Percentiles rank a stretch among this genome's conserved stretches.
Conservation (phyloP, 441 rosid genomes). For the Jatropha multifida region DNA sequence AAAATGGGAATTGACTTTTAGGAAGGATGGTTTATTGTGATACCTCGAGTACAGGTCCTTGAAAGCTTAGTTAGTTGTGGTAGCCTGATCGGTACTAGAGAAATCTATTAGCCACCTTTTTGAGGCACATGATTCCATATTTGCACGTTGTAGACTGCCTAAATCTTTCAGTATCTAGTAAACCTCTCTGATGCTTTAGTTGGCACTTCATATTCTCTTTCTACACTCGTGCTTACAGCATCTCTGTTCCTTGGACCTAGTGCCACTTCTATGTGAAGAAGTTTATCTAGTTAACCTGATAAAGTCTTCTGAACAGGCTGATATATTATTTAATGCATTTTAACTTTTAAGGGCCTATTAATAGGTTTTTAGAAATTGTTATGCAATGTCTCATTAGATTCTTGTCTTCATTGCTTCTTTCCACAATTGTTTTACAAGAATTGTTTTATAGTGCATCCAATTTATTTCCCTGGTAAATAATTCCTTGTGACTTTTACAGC, state of each 20-base stretch:
- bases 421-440: not conserved
- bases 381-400: not conserved
- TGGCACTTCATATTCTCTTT: not conserved
- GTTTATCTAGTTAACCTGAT: not conserved
- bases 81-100: not conserved
- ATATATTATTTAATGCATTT: not conserved
- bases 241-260: not conserved
- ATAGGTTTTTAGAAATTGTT: not conserved
- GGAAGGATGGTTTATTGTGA: not conserved
- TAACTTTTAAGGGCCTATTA: not conserved
- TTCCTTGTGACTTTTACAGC: slow-evolving; percentile 52
- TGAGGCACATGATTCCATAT: not conserved
- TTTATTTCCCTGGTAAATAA: slow-evolving; percentile 1
- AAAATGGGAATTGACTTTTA: not conserved
- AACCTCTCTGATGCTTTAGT: not conserved
- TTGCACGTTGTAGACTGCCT: not conserved
- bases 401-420: not conserved
- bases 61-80: not conserved
- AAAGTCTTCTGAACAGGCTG: not conserved
- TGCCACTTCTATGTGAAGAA: slow-evolving; percentile 7
- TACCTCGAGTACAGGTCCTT: not conserved
- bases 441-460: not conserved
- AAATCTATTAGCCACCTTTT: not conserved
- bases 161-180: not conserved
- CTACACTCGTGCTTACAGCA: not conserved